A percentile compares a stretch with the other conserved stretches of the same genome.
These are phyloP conservation scores for Tetradesmus lagerheimii DNA, from an alignment of 139 green algal species.

Conservation along the genomic window DNA sequence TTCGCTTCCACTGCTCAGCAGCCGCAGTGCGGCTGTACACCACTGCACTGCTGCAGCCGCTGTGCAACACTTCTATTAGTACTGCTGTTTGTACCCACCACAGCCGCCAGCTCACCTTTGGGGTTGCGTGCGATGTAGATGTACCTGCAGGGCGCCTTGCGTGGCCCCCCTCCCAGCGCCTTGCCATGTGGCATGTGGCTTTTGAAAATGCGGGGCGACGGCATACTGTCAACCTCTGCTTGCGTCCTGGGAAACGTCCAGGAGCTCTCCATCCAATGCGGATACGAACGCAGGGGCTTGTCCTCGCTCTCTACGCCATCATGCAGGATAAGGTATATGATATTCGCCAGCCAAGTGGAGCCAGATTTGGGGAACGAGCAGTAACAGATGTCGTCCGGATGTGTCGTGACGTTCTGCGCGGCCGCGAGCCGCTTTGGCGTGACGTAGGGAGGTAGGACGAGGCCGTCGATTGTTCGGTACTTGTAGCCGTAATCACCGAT, in stretches of 20 bases:
- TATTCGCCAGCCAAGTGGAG: neutral
- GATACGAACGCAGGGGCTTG: neutral
- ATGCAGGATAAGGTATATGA: neutral
- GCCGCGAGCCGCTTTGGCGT: neutral
- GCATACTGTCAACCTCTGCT: neutral
- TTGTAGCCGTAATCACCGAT: neutral
- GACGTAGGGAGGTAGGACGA: neutral
- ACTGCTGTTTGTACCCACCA: neutral
- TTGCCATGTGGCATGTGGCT: neutral
- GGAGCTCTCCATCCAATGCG: neutral
- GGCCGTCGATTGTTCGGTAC: neutral
- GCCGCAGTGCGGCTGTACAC: neutral
- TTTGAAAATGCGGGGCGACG: neutral
- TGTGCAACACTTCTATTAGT: neutral
- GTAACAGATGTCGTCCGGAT: neutral
- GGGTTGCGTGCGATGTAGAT: neutral
- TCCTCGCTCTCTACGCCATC: neutral
- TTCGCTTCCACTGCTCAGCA: no score
- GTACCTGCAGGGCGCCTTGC: neutral
- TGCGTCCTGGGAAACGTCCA: neutral
- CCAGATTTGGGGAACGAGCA: neutral
- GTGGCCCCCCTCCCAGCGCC: neutral
- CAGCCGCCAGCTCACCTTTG: neutral
- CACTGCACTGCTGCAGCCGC: neutral
- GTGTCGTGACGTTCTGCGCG: neutral